Conservation (phyloP, 352 stramenopile species). For the Globisporangium middletonii region DNA sequence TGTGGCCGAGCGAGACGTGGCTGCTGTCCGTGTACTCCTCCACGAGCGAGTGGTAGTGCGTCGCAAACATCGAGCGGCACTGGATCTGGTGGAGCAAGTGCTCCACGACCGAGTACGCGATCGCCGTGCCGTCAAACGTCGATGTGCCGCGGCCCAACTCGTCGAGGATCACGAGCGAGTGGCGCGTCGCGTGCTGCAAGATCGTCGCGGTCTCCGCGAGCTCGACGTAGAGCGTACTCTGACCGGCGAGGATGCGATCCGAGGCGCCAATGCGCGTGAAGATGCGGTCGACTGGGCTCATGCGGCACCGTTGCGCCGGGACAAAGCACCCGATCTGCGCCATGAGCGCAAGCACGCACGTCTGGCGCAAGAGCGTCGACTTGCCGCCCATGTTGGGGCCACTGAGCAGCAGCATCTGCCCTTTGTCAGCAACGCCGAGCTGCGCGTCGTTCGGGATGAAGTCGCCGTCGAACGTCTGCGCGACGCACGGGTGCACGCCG, state of each 20-base stretch:
- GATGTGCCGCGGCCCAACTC: conserved; percentile 98
- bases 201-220: conserved; percentile 98
- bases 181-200: conserved; percentile 91
- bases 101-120: conserved; percentile 96
- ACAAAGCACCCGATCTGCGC: conserved; percentile 99
- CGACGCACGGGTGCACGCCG: conserved; percentile 94
- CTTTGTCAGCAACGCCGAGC: conserved; percentile 70
- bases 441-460: conserved; percentile 98
- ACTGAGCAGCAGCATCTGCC: conserved; percentile 90
- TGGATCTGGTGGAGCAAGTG: conserved; percentile 80
- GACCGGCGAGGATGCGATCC: conserved; percentile 96
- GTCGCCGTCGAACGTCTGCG: conserved; percentile 70
- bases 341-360: conserved; percentile 96
- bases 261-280: conserved; percentile 99
- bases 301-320: conserved; percentile 87
- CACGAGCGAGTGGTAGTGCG: conserved; percentile 97
- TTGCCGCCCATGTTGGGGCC: conserved; percentile 99
- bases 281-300: conserved; percentile 98
- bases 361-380: conserved; percentile 97
- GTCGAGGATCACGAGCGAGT: conserved; percentile 98
- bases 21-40: conserved; percentile 74
- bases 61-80: conserved; percentile 98
- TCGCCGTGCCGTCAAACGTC: conserved; percentile 98
- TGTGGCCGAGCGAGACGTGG: conserved; percentile 68
- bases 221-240: conserved; percentile 99